Conservation (phyloP, 768 basidiomycete species). For the Pisolithus sp. region DNA sequence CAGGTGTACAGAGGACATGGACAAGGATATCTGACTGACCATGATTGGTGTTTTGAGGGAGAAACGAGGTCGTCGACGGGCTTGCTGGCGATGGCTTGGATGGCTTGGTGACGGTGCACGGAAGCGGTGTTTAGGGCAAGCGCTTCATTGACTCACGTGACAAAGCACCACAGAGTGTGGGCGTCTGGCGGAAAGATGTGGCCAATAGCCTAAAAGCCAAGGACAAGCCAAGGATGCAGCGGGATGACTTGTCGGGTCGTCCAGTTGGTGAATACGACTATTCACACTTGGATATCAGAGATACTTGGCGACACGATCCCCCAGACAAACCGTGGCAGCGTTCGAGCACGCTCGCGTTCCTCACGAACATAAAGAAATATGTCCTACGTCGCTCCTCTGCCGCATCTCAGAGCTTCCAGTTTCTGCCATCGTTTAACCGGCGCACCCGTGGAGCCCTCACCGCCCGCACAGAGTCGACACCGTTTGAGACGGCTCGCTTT, state of each 20-base stretch:
- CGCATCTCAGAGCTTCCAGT: slow-evolving; percentile 6
- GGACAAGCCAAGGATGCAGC: slow-evolving; percentile 15
- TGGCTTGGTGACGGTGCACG: neutral
- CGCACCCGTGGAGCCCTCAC: slow-evolving; percentile 15
- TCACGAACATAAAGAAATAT: slow-evolving; percentile 11
- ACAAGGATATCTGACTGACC: slow-evolving; percentile 21
- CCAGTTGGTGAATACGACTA: slow-evolving; percentile 7
- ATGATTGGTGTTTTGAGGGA: slow-evolving; percentile 26
- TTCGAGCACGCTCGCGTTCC: slow-evolving; percentile 6
- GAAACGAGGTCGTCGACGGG: slow-evolving; percentile 13
- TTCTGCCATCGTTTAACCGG: slow-evolving; percentile 22
- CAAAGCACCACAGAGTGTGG: neutral
- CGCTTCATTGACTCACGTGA: slow-evolving; percentile 16
- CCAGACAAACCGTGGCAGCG: slow-evolving; percentile 6
- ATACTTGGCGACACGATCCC: slow-evolving; percentile 20
- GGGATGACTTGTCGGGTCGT: slow-evolving; percentile 6
- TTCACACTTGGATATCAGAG: slow-evolving; percentile 8
- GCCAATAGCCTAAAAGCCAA: neutral
- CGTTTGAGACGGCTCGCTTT: slow-evolving; percentile 45
- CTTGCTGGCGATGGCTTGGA: slow-evolving; percentile 16
- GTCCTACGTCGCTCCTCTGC: slow-evolving; percentile 12
- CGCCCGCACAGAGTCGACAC: slow-evolving; percentile 9
- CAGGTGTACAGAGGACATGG: neutral
- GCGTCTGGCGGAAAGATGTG: neutral
- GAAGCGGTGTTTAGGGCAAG: slow-evolving; percentile 21